Evolutionary conservation across 352 stramenopile genomes (phyloP), one percentile per base, ranked within the genome.

Genomic region (Phytophthora podocarpi): DNA sequence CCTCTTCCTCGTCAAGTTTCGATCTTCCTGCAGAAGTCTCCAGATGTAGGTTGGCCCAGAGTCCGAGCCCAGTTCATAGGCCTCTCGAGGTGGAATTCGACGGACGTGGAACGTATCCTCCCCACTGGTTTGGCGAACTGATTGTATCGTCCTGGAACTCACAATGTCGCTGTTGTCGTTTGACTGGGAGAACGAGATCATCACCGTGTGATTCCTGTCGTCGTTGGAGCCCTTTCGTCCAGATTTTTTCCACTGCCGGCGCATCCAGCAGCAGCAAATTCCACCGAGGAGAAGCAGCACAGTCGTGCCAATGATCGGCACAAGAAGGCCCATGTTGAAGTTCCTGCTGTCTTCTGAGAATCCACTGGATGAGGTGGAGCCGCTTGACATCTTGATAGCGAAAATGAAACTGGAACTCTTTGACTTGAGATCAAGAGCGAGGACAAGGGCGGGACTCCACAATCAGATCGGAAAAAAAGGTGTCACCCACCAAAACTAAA

Each of bases 211-310:
- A 37, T 59, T 48, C 15, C 11, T 10, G 37, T 56, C 51, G 46
- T 18, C 31, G 37, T 53, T 39, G 21, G 28, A 11, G 15, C 28
- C 37, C 12, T 55, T 67, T 4, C 28, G 59, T n/a, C 27, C 43
- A 5, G 35, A 48, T 31, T 65, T 64, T 6, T 42, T n/a, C 45
- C 61, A 70, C 16, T 70, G 31, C 10, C 61, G 39, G n/a, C 39
- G 45, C 61, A 65, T 64, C 36, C 61, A 70, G 26, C 46, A 70
- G 32, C 61, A 70, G 31, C 61, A 65, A 31, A 46, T 20, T 5
- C 53, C 53, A 31, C 61, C 61, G n/a, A 70, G 4, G 1, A 70
- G 46, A 28, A 70, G 47, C 30, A 70, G 36, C 9, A 61, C 20
- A 1, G 41, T n/a, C 3, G 37, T 53, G 13, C 47, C 47, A 45